phyloP scores from a whole-genome alignment of 768 basidiomycete genomes.

The Daedalea quercina region DNA sequence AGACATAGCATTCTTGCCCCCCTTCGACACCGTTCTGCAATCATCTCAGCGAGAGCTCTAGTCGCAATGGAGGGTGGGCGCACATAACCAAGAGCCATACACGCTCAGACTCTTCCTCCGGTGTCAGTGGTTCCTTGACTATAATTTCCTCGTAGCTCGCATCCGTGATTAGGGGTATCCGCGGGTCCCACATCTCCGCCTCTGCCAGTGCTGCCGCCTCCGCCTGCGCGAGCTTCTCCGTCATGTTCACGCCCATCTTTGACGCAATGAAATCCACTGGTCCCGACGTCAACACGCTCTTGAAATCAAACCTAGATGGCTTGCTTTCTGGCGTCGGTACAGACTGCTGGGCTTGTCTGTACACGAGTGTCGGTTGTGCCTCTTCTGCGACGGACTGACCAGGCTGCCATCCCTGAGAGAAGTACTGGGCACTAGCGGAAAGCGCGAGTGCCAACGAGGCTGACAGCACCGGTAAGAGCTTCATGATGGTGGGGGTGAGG shows the following conservation, averaged over 20 bases:
- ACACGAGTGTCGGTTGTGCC: conserved; percentile 4
- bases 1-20: conserved; percentile 58
- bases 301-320: conserved; percentile 17
- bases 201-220: conserved; percentile 22
- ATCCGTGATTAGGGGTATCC: conserved; percentile 78
- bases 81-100: conserved; percentile 80
- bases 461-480: conserved; percentile 30
- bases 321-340: conserved; percentile 1
- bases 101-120: conserved; percentile 56
- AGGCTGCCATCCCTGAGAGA: conserved; percentile 77
- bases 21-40: conserved; percentile 49
- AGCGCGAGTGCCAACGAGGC: conserved; percentile 25
- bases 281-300: conserved; percentile 38
- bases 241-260: conserved; percentile 65
- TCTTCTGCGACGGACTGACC: conserved; percentile 44
- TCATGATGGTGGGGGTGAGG: conserved; percentile 39
- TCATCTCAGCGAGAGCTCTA: background rate
- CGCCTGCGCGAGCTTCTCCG: conserved; percentile 39
- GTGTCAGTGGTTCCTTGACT: conserved; percentile 57
- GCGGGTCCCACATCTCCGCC: conserved; percentile 51
- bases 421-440: conserved; percentile 57
- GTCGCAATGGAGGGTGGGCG: conserved; percentile 18
- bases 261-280: conserved; percentile 50
- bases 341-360: conserved; percentile 1
- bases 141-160: conserved; percentile 70